Percentiles rank a stretch among this genome's conserved stretches.
Evolutionary conservation across 352 stramenopile species (phyloP).

Genomic region (Globisporangium nagaii): DNA sequence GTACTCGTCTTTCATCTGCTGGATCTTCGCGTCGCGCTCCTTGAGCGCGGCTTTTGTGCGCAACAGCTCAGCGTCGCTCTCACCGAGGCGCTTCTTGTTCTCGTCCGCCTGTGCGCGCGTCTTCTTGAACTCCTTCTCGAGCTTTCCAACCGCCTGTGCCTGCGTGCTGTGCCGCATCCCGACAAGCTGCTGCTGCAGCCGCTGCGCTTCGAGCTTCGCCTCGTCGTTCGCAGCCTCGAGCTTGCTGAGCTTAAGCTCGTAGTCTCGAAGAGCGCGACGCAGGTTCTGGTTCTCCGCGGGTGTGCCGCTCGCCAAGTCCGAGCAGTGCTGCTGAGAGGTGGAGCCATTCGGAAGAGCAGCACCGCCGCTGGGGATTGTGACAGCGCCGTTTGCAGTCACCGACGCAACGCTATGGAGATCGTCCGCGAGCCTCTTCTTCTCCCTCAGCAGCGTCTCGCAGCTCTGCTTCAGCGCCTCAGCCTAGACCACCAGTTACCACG

Average conservation of each 20-base stretch:
- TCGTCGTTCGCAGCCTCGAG: slow-evolving; percentile 39
- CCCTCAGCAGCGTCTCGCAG: slow-evolving; percentile 14
- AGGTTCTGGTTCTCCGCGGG: slow-evolving; percentile 50
- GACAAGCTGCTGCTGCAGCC: slow-evolving; percentile 49
- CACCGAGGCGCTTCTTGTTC: slow-evolving; percentile 17
- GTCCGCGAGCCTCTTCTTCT: slow-evolving; percentile 22
- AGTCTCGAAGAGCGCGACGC: slow-evolving; percentile 44
- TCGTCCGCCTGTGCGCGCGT: slow-evolving; percentile 23
- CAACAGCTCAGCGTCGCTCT: slow-evolving; percentile 48
- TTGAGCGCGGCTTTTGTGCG: slow-evolving; percentile 43
- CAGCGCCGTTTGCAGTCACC: background rate
- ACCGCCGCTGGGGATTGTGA: background rate
- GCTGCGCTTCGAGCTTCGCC: slow-evolving; percentile 28
- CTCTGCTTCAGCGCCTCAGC: slow-evolving; percentile 16
- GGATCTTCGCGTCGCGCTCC: slow-evolving; percentile 40
- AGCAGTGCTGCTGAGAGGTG: background rate
- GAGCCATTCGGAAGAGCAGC: background rate
- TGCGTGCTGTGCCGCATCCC: slow-evolving; percentile 46
- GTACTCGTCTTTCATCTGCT: slow-evolving; percentile 71
- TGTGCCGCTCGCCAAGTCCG: background rate
- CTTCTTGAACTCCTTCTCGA: slow-evolving; percentile 49
- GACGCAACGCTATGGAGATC: slow-evolving; percentile 3
- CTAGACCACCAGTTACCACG: background rate
- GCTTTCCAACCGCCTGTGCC: slow-evolving; percentile 32
- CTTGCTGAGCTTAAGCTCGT: slow-evolving; percentile 39